Base-by-base conservation (phyloP, 228 moss, liverwort and hornwort species). In the Sphagnum magellanicum region DNA sequence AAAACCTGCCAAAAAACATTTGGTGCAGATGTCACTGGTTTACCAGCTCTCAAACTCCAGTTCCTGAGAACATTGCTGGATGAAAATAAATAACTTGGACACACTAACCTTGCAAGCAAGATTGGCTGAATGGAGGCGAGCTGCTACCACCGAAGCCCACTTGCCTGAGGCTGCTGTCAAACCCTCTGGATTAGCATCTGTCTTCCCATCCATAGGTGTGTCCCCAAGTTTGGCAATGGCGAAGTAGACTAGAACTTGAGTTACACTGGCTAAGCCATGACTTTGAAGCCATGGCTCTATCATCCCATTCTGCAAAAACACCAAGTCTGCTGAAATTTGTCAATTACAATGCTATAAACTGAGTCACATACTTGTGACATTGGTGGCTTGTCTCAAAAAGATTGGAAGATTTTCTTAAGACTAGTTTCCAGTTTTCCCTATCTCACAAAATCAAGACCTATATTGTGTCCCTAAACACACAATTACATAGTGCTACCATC, bases 301-400 rank as follows among this genome's bases (percentile, higher is more conserved):
- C 91, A 98, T 98, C 50, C 96, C 92, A 55, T 96, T 96, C 87
- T 96, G 91, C 32, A 96, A 72, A 53, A 92, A 92, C 50, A 96
- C 96, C 63, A 92, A 80, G 75, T 96, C 92, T 88, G 88, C 69
- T 82, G 74, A 63, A 51, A 61, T 66, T 63, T 67, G 53, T 88
- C 68, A 84, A 68, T 76, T 62, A 50, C 70, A 49, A 57, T 68
- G 17, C 52, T 49, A 13, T 16, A 5, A 12, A 13, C 59, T 12
- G 14, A 32, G 63, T 16, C 32, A 10, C 50, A 13, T 16, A 16
- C 15, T 10, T 8, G 61, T 16, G 61, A 16, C 10, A 12, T 62
- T 62, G 61, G 17, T 8, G 16, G 61, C 47, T 62, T 62, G 16
- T 47, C 61, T 16, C 61, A 12, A 6, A 61, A 15, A 6, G 14